phyloP scores from a whole-genome alignment of 495 filamentous ascomycete genomes.

The Letharia lupina region DNA sequence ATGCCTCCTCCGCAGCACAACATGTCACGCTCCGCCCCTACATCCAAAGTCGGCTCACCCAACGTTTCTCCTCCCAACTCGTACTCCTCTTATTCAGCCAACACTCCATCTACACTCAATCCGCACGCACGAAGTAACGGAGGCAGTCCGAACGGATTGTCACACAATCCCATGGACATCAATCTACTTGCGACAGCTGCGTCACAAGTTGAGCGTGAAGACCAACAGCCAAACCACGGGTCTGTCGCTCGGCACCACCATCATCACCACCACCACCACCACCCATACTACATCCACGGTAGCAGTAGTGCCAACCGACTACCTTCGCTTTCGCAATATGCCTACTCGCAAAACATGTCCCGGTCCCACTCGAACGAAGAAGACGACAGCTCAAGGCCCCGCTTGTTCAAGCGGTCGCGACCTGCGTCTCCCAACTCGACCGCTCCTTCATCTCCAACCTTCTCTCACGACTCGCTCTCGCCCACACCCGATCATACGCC shows the following conservation, averaged over 20 bases:
- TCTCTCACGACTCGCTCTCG: conserved; percentile 91
- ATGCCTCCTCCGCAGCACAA: conserved; percentile 69
- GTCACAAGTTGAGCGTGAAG: conserved; percentile 77
- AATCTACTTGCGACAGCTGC: conserved; percentile 86
- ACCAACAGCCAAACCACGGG: conserved; percentile 41
- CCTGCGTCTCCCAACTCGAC: conserved; percentile 92
- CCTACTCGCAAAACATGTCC: conserved; percentile 71
- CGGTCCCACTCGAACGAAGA: conserved; percentile 86
- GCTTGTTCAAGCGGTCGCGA: conserved; percentile 75
- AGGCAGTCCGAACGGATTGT: conserved; percentile 31
- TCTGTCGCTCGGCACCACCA: conserved; percentile 36
- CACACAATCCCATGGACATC: conserved; percentile 56
- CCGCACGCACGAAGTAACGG: conserved; percentile 55
- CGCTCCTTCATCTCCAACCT: conserved; percentile 93
- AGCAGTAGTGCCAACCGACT: conserved; percentile 51
- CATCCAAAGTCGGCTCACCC: conserved; percentile 80
- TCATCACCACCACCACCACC: conserved; percentile 43
- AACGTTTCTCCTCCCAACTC: conserved; percentile 94
- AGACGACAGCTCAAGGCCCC: conserved; percentile 61
- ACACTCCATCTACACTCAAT: conserved; percentile 52
- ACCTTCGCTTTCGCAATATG: conserved; percentile 74
- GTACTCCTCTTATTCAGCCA: conserved; percentile 64
- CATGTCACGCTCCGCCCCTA: conserved; percentile 76
- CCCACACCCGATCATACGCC: conserved; percentile 97
- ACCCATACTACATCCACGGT: conserved; percentile 50